Conservation (phyloP, 805 yeast genomes). For the Metschnikowia cubensis region DNA sequence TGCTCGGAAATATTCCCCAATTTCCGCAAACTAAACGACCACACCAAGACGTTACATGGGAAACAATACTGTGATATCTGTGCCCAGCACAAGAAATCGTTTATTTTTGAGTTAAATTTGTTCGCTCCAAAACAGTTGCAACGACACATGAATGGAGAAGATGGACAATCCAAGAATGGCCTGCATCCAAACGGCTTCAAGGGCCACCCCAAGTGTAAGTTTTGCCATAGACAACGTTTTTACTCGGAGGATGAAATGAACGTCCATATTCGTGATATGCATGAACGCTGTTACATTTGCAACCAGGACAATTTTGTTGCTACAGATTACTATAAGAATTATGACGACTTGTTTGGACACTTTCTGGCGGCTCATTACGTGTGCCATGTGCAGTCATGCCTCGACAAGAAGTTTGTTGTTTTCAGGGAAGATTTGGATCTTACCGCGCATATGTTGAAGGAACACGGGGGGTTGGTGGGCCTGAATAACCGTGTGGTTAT, state of each 20-base stretch:
- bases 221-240: slow-evolving; percentile 69
- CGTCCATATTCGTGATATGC: slow-evolving; percentile 75
- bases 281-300: slow-evolving; percentile 89
- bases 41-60: slow-evolving; percentile 61
- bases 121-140: slow-evolving; percentile 60
- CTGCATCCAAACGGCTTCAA: slow-evolving; percentile 53
- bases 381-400: slow-evolving; percentile 72
- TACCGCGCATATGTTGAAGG: slow-evolving; percentile 81
- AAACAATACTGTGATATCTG: slow-evolving; percentile 72
- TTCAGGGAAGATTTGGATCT: slow-evolving; percentile 82
- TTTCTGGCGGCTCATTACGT: slow-evolving; percentile 69
- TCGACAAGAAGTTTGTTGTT: slow-evolving; percentile 89
- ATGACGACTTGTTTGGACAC: slow-evolving; percentile 70
- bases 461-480: slow-evolving; percentile 60
- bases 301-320: slow-evolving; percentile 64
- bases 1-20: slow-evolving; percentile 40
- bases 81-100: slow-evolving; percentile 69
- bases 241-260: slow-evolving; percentile 86
- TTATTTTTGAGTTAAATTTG: slow-evolving; percentile 63
- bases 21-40: slow-evolving; percentile 61
- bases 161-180: background rate
- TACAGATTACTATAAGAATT: slow-evolving; percentile 64
- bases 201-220: slow-evolving; percentile 88
- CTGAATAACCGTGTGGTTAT: slow-evolving; percentile 42
- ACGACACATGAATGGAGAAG: slow-evolving; percentile 74